Conservation (phyloP, 2,329 filamentous ascomycete species). For the Magnaporthiopsis rhizophila region DNA sequence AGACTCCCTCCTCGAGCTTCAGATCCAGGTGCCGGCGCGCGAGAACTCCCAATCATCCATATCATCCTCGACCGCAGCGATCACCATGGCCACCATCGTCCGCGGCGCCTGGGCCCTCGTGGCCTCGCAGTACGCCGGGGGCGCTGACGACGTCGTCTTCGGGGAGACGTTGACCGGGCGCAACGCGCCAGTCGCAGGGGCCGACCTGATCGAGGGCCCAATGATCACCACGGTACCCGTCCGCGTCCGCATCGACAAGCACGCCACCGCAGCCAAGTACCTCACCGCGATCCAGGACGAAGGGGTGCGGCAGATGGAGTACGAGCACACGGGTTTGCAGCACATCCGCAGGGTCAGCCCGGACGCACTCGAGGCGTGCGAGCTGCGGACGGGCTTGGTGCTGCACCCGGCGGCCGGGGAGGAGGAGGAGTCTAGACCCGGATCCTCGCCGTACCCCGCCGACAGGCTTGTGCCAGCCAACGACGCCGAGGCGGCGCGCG, state of each 20-base stretch:
- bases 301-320: conserved; percentile 35
- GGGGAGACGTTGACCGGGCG: conserved; percentile 53
- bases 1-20: conserved; percentile 45
- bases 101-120: conserved; percentile 52
- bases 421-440: not conserved
- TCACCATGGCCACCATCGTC: conserved; percentile 47
- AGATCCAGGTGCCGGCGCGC: conserved; percentile 29
- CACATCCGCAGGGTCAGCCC: conserved; percentile 49
- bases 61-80: conserved; percentile 25
- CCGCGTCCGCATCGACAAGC: conserved; percentile 36
- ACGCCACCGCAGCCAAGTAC: conserved; percentile 38
- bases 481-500: conserved; percentile 48
- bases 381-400: conserved; percentile 46
- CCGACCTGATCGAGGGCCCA: conserved; percentile 49
- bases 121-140: conserved; percentile 43
- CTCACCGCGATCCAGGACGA: conserved; percentile 13
- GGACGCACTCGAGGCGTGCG: conserved; percentile 46
- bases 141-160: conserved; percentile 43
- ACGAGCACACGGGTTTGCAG: conserved; percentile 57
- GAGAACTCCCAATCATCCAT: not conserved
- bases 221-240: conserved; percentile 55
- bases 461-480: conserved; percentile 36
- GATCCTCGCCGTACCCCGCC: conserved; percentile 9
- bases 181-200: conserved; percentile 37
- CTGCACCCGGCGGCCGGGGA: conserved; percentile 36